phyloP scores from a whole-genome alignment of 2,329 filamentous ascomycete species.

The Neonectria magnoliae region DNA sequence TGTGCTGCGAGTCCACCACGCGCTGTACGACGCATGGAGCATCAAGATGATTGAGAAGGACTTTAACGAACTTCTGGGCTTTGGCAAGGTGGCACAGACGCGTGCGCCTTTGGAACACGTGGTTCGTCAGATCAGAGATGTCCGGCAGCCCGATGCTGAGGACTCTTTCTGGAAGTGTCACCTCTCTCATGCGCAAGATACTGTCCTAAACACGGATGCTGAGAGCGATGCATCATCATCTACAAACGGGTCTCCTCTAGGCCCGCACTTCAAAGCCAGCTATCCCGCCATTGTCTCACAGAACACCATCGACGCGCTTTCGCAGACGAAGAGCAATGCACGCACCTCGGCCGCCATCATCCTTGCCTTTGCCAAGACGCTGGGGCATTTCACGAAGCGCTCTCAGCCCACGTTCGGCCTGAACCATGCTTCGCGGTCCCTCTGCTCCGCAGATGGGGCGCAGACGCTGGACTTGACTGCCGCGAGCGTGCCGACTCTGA shows the following conservation, averaged over 20 bases:
- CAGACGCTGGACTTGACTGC: slow-evolving; percentile 20
- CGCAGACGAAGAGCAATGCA: slow-evolving; percentile 6
- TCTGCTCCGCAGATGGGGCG: slow-evolving; percentile 12
- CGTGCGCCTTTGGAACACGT: neutral
- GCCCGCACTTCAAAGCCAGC: slow-evolving; percentile 18
- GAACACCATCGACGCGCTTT: neutral
- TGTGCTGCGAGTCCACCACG: slow-evolving; percentile 38
- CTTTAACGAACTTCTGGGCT: slow-evolving; percentile 15
- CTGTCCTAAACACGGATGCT: neutral
- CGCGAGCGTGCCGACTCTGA: slow-evolving; percentile 16
- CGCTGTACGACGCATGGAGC: slow-evolving; percentile 41
- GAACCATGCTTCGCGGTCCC: slow-evolving; percentile 19
- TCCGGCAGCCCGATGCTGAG: neutral
- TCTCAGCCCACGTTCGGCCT: slow-evolving; percentile 19
- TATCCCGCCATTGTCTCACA: slow-evolving; percentile 2
- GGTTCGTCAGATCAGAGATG: neutral
- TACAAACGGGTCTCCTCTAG: neutral
- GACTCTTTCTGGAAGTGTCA: neutral
- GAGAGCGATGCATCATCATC: neutral
- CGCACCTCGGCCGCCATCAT: slow-evolving; percentile 20
- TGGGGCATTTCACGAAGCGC: slow-evolving; percentile 9
- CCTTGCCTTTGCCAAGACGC: slow-evolving; percentile 15
- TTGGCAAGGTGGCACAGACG: neutral
- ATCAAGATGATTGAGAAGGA: slow-evolving; percentile 39
- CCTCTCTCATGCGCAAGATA: neutral